Evolutionary conservation across 2,329 filamentous ascomycete genomes (phyloP), one percentile per base, ranked within the genome.

Genomic region (Xylariaceae sp.): DNA sequence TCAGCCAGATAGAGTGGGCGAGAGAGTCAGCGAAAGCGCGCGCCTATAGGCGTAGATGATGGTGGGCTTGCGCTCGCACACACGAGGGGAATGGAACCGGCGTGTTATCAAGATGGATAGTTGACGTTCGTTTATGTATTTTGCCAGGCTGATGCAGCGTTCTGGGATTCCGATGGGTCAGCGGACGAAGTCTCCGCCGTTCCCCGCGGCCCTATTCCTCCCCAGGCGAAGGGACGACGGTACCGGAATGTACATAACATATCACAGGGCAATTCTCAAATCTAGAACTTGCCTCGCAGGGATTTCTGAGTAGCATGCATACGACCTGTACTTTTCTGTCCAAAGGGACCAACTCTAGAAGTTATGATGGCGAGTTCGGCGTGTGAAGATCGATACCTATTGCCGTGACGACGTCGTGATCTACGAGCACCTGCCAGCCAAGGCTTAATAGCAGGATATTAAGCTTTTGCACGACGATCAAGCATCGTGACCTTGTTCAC

Each of bases 131-230:
- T 37, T 37, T 37, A 37, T 37, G 32, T 37, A 3, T 29, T 37
- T 37, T 16, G 3, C 32, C 32, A 37, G 32, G 32, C 14, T 45
- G 23, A 45, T 44, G 48, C 46, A 46, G 52, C 32, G 12, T 37
- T 16, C 32, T 37, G 32, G 9, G 48, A 21, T 48, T 45, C 47
- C 59, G 40, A 57, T 50, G 56, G 52, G 54, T 43, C 44, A 54
- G 57, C 60, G 60, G 60, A 23, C 48, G 57, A 58, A 52, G 48
- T 56, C 52, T 54, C 60, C 60, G 60, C 60, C 60, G 37, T 62
- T 62, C 60, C 60, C 60, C 60, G 60, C 60, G 60, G 60, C 57
- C 51, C 42, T 57, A 52, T 53, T 62, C 46, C 41, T 41, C 14
- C 18, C 60, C 37, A 45, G 37, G 53, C 53, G 44, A 54, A 54